phyloP scores from a whole-genome alignment of 805 yeast genomes.

The Kodamaea neixiangensis region DNA sequence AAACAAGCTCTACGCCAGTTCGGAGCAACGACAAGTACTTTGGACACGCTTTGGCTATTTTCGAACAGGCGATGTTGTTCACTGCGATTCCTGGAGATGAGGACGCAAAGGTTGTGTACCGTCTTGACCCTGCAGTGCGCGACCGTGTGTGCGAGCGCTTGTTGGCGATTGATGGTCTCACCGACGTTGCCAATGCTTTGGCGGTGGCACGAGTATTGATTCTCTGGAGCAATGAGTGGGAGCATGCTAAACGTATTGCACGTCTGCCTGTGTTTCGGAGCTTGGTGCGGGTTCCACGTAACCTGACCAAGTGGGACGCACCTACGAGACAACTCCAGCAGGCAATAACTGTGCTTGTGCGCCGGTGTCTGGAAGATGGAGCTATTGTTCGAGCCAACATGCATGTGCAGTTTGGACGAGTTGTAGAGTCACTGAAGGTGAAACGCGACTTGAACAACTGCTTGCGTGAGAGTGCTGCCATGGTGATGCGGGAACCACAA shows the following conservation, averaged over 20 bases:
- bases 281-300: slow-evolving; percentile 46
- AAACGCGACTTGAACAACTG: slow-evolving; percentile 32
- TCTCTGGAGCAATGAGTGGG: slow-evolving; percentile 50
- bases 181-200: slow-evolving; percentile 45
- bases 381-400: slow-evolving; percentile 5
- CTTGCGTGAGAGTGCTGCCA: slow-evolving; percentile 51
- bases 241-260: slow-evolving; percentile 41
- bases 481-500: slow-evolving; percentile 51
- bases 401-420: slow-evolving; percentile 7
- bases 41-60: slow-evolving; percentile 54
- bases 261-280: slow-evolving; percentile 46
- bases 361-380: slow-evolving; percentile 65
- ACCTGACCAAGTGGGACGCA: slow-evolving; percentile 22
- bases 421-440: slow-evolving; percentile 9
- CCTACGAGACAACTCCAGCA: slow-evolving; percentile 3
- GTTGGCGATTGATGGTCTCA: slow-evolving; percentile 34
- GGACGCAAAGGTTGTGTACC: slow-evolving; percentile 20
- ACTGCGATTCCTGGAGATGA: slow-evolving; percentile 47
- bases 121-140: slow-evolving; percentile 16
- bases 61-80: slow-evolving; percentile 56
- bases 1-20: slow-evolving; percentile 24
- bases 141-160: slow-evolving; percentile 45
- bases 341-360: slow-evolving; percentile 52
- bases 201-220: slow-evolving; percentile 57
- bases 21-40: slow-evolving; percentile 54